Conservation (phyloP, 768 basidiomycete genomes). For the Termitomyces heimii region DNA sequence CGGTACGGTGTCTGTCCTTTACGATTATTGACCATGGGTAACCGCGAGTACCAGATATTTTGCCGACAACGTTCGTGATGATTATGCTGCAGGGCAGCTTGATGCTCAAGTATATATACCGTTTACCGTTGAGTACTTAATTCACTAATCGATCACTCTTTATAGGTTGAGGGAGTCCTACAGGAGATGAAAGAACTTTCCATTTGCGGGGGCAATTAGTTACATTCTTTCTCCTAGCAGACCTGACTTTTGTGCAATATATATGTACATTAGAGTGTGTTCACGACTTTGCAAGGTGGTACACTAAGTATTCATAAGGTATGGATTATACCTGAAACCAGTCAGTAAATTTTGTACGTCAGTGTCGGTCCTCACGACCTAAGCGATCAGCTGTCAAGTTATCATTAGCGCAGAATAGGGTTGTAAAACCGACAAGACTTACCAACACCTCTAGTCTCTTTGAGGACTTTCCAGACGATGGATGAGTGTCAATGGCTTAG, state of each 20-base stretch:
- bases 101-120: conserved; percentile 72
- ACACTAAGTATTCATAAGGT: neutral
- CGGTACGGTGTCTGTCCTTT: conserved; percentile 36
- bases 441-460: neutral
- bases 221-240: neutral
- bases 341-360: neutral
- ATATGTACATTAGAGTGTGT: conserved; percentile 1
- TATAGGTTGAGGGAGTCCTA: conserved; percentile 88
- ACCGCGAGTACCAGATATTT: conserved; percentile 61
- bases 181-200: conserved; percentile 96
- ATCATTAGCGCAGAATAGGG: neutral
- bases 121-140: neutral
- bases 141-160: neutral
- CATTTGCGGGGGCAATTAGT: conserved; percentile 75
- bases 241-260: neutral
- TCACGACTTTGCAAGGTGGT: neutral
- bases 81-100: conserved; percentile 94
- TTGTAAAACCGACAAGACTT: neutral
- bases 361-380: neutral
- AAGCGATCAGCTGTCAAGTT: neutral
- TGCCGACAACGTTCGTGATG: conserved; percentile 83
- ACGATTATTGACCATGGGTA: neutral
- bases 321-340: neutral
- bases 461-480: conserved; percentile 8
- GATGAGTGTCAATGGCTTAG: conserved; percentile 15